phyloP scores from a whole-genome alignment of 1,284 basidiomycete species.

The Cryptococcus neoformans region DNA sequence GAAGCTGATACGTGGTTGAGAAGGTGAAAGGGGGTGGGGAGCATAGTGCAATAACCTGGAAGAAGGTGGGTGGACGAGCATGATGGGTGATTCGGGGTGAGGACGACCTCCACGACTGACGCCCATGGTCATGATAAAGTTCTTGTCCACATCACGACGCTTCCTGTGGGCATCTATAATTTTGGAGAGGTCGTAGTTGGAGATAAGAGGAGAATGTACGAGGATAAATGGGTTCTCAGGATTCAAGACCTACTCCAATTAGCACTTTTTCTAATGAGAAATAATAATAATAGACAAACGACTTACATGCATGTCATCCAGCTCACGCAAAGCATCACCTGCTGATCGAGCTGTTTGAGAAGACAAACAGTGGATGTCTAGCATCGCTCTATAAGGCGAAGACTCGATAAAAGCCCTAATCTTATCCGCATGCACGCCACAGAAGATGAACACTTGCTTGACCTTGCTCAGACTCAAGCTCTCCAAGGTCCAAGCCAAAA shows the following conservation, averaged over 20 bases:
- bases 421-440: constrained; percentile 77
- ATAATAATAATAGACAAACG: background rate
- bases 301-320: constrained; percentile 69
- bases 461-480: constrained; percentile 87
- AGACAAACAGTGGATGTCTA: constrained; percentile 83
- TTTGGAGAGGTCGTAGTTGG: constrained; percentile 85
- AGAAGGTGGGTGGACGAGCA: constrained; percentile 48
- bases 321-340: constrained; percentile 94
- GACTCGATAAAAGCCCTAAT: constrained; percentile 73
- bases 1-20: constrained; percentile 40
- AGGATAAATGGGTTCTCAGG: constrained; percentile 79
- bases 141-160: constrained; percentile 79
- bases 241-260: constrained; percentile 67
- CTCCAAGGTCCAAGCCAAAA: constrained; percentile 96
- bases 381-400: constrained; percentile 57
- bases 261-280: background rate
- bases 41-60: constrained; percentile 44
- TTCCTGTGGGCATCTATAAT: constrained; percentile 87
- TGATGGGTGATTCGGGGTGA: constrained; percentile 49
- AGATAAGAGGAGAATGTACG: constrained; percentile 89
- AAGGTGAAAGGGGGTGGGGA: constrained; percentile 43
- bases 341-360: constrained; percentile 85
- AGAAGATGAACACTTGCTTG: constrained; percentile 93
- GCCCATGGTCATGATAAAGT: constrained; percentile 94
- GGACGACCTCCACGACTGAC: constrained; percentile 54